Base-by-base conservation (phyloP, 2,329 filamentous ascomycete species). In the Aspergillus niger region DNA sequence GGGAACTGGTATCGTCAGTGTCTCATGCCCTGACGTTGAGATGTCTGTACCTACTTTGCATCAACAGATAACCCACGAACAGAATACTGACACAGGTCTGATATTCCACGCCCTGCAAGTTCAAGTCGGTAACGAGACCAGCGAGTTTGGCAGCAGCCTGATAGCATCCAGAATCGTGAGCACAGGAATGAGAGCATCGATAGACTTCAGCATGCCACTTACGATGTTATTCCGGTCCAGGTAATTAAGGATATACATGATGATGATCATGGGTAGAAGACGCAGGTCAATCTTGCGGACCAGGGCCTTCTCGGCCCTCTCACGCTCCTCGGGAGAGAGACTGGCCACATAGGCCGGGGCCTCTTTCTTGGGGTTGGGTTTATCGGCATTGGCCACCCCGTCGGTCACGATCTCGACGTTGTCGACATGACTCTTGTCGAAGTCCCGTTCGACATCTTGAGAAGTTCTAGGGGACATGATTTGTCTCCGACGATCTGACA, bases 211-310 rank as follows among this genome's bases (percentile, higher is more conserved):
- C 15, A 26, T 15, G 7, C 20, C 28, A 63, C 67, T 77, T 2
- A 84, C 84, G 58, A 87, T 85, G 59, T 86, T 86, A 67, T 86
- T 86, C 44, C 82, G 78, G 65, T 87, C 85, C 11, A 89, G 75
- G 73, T 91, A 92, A 76, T 92, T 91, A 78, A 90, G 81, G 72
- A 92, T 90, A 70, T 91, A 92, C 78, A 92, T 90, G 65, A 91
- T 73, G 51, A 92, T 85, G 59, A 92, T 79, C 76, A 87, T 87
- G 0, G 89, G 89, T 67, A 91, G 79, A 73, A 92, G 61, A 55
- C 89, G 83, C 20, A 82, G 67, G 70, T 92, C 90, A 57, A 92
- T 86, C 77, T 91, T 92, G 66, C 86, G 83, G 73, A 86, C 83
- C 67, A 93, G 77, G 38, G 79, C 82, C 60, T 76, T 80, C 71